Evolutionary conservation across 768 basidiomycete genomes (phyloP), one percentile per base, ranked within the genome.

Genomic region (Boletus barrowsii): DNA sequence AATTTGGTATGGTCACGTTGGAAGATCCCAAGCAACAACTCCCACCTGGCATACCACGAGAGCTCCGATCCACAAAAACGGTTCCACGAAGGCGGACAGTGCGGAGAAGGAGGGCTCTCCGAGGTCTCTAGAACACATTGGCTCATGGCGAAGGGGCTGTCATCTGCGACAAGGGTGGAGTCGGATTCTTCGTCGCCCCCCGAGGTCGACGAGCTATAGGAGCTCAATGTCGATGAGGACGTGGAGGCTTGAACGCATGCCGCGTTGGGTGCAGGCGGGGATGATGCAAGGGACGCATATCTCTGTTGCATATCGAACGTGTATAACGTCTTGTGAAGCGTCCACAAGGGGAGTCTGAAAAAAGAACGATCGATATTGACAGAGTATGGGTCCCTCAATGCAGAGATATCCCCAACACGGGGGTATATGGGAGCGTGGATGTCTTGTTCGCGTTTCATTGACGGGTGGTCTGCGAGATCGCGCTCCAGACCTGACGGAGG

Each of bases 241-340:
- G 14, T n/a, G 42, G 67, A 64, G 13, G 51, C 29, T 40, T 44
- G 47, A 14, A 56, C 13, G 8, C 30, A 40, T 3, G 30, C 1
- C 22, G 26, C 65, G 59, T 42, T 41, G n/a, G 63, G 57, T n/a
- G 62, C 60, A 44, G 66, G 49, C 45, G 47, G 36, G 36, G 39
- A 41, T 15, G 36, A 29, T 47, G 18, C 22, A 29, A 40, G 29
- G 17, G 45, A 41, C 14, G 44, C 20, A 37, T 49, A 44, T 40
- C 57, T 51, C 20, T 76, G 66, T 42, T 81, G 79, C 62, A 88
- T 66, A 57, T 84, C 82, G 56, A 78, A 78, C 68, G 83, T 75
- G 74, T 82, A 88, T n/a, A 87, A 59, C 39, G 76, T 78, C 73
- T 88, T 88, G 42, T 75, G 70, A 62, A 88, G 81, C 18, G 86